Evolutionary conservation across 2,329 filamentous ascomycete species (phyloP), one percentile per base, ranked within the genome.

Genomic region (Pestalotiopsis sp.): DNA sequence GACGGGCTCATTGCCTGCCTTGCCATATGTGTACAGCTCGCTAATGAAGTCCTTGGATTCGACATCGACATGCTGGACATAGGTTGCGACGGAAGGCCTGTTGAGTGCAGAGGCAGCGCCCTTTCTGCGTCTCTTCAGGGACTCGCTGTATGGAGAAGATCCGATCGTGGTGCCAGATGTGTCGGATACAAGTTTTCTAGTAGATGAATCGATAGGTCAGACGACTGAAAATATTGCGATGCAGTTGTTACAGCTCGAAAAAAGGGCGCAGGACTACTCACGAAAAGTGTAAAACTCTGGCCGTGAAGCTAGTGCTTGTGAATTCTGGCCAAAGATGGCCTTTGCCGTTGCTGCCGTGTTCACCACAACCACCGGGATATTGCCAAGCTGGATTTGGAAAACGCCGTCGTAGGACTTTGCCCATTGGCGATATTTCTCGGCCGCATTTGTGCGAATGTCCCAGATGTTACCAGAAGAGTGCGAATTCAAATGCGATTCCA

Each of bases 141-240:
- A 93, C 64, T 94, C 92, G 70, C 94, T 91, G 91, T 92, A 96
- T 0, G 93, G 92, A 0, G 92, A 94, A 0, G 92, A 94, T 1
- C 93, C 93, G 69, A 96, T 94, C 0, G 92, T 95, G 78, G 94
- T 92, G 4, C 92, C 92, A 72, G 94, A 90, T 0, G 91, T 92
- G 40, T 85, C 88, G 1, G 92, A 93, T 2, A 94, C 90, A 3
- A 76, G 67, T 73, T 75, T 26, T 58, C 38, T 48, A 52, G 4
- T 56, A 7, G 11, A 3, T 10, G 24, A 17, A 22, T 66, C 17
- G 38, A 3, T 52, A 6, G 4, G 22, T 35, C 4, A 26, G 30
- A 26, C 9, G 4, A 38, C 9, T 4, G n/a, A 35, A 30, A 30
- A 0, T 44, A n/a, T n/a, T n/a, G n/a, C n/a, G n/a, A n/a, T n/a